Conservation (phyloP, 768 basidiomycete species). For the Termitomyces sp. region DNA sequence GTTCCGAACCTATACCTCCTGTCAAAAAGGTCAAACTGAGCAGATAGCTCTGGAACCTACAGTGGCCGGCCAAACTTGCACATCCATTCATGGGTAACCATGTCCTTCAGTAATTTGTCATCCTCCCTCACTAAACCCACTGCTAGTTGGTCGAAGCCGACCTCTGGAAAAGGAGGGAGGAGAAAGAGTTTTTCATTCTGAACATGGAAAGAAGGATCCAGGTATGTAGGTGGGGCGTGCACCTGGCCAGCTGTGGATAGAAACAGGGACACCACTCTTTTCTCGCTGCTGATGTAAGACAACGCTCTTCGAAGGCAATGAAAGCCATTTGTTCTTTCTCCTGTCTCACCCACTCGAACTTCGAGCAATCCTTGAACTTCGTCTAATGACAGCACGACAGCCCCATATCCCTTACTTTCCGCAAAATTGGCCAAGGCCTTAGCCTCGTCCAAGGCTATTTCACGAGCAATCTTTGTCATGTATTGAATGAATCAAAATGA, state of each 20-base stretch:
- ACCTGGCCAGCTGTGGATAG: background rate
- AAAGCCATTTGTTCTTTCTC: background rate
- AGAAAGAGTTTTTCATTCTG: accelerated
- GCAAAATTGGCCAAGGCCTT: background rate
- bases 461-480: accelerated
- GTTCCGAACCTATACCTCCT: background rate
- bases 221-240: background rate
- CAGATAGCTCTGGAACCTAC: background rate
- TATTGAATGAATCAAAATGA: background rate
- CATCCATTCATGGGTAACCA: background rate
- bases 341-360: accelerated
- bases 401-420: background rate
- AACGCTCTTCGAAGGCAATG: background rate
- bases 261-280: background rate
- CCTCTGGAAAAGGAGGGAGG: background rate
- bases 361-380: background rate
- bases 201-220: background rate
- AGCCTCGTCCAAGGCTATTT: background rate
- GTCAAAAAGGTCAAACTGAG: background rate
- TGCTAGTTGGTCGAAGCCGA: background rate
- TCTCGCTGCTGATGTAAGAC: background rate
- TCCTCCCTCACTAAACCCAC: background rate
- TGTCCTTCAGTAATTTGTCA: background rate
- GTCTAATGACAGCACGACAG: background rate
- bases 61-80: background rate